A percentile compares a stretch with the other conserved stretches of the same genome.
These are phyloP conservation scores for Monosporascus sp. DNA, from an alignment of 2,329 filamentous ascomycete genomes.

Conservation along the genomic window DNA sequence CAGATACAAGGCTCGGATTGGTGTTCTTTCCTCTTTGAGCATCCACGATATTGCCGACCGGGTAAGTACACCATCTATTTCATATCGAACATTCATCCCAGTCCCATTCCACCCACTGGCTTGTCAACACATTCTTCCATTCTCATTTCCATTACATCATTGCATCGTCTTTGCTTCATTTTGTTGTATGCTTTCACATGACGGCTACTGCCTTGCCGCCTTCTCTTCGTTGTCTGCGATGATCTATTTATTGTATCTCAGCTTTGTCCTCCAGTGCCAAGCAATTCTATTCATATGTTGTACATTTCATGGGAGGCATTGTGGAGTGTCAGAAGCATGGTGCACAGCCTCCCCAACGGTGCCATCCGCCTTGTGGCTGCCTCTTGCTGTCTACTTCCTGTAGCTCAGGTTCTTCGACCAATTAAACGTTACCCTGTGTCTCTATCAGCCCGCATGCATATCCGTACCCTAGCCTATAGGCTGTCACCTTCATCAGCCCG, in stretches of 20 bases:
- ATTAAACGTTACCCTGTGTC: neutral
- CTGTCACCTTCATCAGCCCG: neutral
- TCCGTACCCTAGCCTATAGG: neutral
- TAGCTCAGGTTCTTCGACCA: neutral
- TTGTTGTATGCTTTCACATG: neutral
- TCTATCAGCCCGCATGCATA: neutral
- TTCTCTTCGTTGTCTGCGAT: neutral
- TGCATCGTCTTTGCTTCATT: neutral
- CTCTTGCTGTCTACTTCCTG: neutral
- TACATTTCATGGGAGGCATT: neutral
- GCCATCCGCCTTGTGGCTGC: too few relatives aligned
- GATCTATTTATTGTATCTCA: neutral
- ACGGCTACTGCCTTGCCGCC: neutral
- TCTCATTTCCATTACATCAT: neutral
- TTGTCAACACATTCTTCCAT: neutral
- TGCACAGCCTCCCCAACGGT: neutral
- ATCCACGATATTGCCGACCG: conserved; percentile 9
- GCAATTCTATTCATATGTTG: neutral
- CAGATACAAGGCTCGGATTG: neutral
- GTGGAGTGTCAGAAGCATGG: neutral
- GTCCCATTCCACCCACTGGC: neutral
- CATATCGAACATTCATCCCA: too few relatives aligned
- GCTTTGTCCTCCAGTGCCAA: neutral
- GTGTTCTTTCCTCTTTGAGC: neutral
- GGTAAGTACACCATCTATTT: conserved; percentile 9